Conservation (phyloP, 345 rosid genomes). For the Brassica juncea region DNA sequence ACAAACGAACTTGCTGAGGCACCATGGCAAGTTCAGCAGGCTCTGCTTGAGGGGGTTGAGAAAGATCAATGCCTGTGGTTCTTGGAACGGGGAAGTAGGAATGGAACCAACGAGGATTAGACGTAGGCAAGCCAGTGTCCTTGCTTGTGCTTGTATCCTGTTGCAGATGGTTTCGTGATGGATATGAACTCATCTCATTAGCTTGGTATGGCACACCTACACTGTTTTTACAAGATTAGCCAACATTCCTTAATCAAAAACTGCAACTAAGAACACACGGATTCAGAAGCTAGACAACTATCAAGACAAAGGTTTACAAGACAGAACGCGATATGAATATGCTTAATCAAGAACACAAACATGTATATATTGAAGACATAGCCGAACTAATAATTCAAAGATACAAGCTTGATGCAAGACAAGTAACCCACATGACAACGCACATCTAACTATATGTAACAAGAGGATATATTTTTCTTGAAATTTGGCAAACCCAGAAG, state of each 20-base stretch:
- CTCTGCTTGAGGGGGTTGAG: constrained; percentile 35
- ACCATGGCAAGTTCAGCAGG: constrained; percentile 39
- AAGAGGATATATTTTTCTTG: too few relatives aligned
- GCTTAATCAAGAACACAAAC: background rate
- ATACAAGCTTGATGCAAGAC: too few relatives aligned
- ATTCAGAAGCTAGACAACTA: background rate
- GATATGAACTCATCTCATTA: constrained; percentile 57
- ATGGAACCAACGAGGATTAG: constrained; percentile 49
- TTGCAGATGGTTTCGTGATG: constrained; percentile 43
- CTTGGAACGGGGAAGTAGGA: constrained; percentile 42
- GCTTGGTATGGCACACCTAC: too few relatives aligned
- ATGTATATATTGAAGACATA: background rate
- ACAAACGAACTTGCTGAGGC: constrained; percentile 44
- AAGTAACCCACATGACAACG: too few relatives aligned
- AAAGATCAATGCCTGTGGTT: constrained; percentile 34
- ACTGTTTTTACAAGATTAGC: too few relatives aligned
- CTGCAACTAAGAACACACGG: background rate
- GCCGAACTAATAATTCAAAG: too few relatives aligned
- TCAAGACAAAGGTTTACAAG: background rate
- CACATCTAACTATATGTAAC: too few relatives aligned
- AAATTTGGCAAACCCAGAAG: background rate
- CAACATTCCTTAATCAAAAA: background rate
- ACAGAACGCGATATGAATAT: background rate
- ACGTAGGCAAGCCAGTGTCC: constrained; percentile 30
- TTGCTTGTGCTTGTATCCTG: too few relatives aligned